Percentiles rank a stretch among this genome's conserved stretches.
Evolutionary conservation across 2,329 filamentous ascomycete genomes (phyloP).

Genomic region (Calonectria montana): DNA sequence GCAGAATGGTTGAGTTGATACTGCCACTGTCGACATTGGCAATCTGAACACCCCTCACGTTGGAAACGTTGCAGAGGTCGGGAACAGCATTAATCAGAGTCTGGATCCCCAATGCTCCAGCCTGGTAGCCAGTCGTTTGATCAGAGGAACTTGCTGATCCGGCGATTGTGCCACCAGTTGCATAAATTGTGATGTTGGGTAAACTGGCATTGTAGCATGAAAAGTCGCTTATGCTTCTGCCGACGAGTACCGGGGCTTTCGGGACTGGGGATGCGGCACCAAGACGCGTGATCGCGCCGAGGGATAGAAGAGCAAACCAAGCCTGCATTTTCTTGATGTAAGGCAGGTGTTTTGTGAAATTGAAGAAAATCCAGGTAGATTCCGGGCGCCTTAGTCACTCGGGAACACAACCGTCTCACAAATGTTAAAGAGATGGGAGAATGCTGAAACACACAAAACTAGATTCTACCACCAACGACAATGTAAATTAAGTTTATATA

Average conservation of each 20-base stretch:
- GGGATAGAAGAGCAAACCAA: neutral
- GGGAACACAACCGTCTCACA: neutral
- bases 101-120: slow-evolving; percentile 59
- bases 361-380: neutral
- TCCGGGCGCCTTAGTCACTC: too few relatives aligned
- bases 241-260: neutral
- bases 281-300: neutral
- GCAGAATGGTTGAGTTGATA: slow-evolving; percentile 61
- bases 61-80: slow-evolving; percentile 63
- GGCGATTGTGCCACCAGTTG: slow-evolving; percentile 70
- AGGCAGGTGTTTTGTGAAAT: neutral
- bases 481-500: neutral
- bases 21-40: slow-evolving; percentile 60
- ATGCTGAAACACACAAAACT: neutral
- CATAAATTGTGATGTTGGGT: slow-evolving; percentile 68
- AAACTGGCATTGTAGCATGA: slow-evolving; percentile 46
- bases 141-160: slow-evolving; percentile 59
- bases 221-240: slow-evolving; percentile 29
- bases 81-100: slow-evolving; percentile 66
- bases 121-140: slow-evolving; percentile 57
- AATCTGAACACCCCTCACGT: slow-evolving; percentile 64
- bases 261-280: neutral
- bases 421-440: neutral
- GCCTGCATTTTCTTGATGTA: neutral
- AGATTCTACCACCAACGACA: neutral